Conservation (phyloP, 495 filamentous ascomycete genomes). For the Penicilliopsis zonata region DNA sequence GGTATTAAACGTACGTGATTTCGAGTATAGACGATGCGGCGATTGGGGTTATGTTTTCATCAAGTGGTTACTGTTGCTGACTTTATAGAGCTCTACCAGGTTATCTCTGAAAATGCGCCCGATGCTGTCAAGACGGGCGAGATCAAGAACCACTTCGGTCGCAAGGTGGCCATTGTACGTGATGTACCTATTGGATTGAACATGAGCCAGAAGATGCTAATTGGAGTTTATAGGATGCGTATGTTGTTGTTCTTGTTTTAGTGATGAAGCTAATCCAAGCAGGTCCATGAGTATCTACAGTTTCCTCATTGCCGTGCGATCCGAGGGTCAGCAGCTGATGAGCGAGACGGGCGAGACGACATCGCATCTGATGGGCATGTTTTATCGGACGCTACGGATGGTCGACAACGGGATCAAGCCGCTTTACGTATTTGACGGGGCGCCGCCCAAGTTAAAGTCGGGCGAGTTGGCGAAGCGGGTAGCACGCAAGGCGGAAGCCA, state of each 20-base stretch:
- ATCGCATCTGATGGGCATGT: conserved; percentile 97
- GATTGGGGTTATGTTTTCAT: neutral
- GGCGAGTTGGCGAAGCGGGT: conserved; percentile 91
- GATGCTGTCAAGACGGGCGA: conserved; percentile 92
- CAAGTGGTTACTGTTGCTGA: conserved; percentile 2
- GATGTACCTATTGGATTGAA: neutral
- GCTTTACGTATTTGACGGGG: conserved; percentile 94
- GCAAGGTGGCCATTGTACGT: conserved; percentile 91
- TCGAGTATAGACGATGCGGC: neutral
- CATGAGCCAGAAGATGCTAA: too few species aligned
- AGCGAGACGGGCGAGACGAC: conserved; percentile 91
- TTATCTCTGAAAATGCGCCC: conserved; percentile 86
- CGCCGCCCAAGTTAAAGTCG: conserved; percentile 91
- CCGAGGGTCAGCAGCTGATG: conserved; percentile 90
- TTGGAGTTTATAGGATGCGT: conserved; percentile 61
- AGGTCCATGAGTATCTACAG: conserved; percentile 99
- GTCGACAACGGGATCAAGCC: conserved; percentile 99
- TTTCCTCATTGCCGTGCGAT: conserved; percentile 94
- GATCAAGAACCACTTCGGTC: conserved; percentile 96
- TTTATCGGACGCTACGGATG: conserved; percentile 96
- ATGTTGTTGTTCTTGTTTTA: too few species aligned
- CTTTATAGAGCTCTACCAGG: conserved; percentile 54
- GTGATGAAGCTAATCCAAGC: too few species aligned
- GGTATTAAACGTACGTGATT: conserved; percentile 77
- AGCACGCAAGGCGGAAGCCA: conserved; percentile 80